A percentile compares a stretch with the other conserved stretches of the same genome.
These are phyloP conservation scores for Globisporangium nagaii DNA, from an alignment of 352 stramenopile species.

Conservation along the genomic window DNA sequence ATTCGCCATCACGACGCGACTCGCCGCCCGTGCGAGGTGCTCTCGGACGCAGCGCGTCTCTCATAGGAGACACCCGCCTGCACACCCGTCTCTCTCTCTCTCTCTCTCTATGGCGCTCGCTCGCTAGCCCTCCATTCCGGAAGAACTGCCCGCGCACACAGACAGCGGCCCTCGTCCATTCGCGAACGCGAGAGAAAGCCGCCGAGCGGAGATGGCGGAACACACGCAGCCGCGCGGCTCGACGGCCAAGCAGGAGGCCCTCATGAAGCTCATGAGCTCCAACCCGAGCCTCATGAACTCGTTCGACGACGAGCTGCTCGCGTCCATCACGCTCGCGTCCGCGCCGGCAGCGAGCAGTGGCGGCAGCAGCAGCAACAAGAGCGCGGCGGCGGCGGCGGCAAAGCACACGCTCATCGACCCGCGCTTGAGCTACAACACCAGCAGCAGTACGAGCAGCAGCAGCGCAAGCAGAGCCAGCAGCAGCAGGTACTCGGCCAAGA, in stretches of 20 bases:
- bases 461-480: background rate
- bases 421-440: constrained; percentile 8
- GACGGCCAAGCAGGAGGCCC: constrained; percentile 32
- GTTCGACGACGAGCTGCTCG: constrained; percentile 32
- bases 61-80: too few species aligned
- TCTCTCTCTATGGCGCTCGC: too few species aligned
- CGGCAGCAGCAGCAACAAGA: background rate
- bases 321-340: constrained; percentile 20
- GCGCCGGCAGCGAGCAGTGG: background rate
- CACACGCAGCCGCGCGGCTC: constrained; percentile 19
- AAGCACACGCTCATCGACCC: constrained; percentile 12
- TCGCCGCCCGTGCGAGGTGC: too few species aligned
- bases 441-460: background rate
- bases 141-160: background rate
- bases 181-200: too few species aligned
- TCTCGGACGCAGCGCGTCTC: too few species aligned
- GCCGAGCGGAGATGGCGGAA: background rate
- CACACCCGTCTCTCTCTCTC: too few species aligned
- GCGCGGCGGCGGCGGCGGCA: background rate
- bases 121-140: too few species aligned
- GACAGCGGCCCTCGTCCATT: background rate
- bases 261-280: constrained; percentile 39
- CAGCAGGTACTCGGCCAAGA: background rate
- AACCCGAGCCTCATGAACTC: constrained; percentile 34
- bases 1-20: too few species aligned